These are phyloP conservation scores for Sporisorium scitamineum DNA, from an alignment of 1,284 basidiomycete species.

Conservation along the genomic window DNA sequence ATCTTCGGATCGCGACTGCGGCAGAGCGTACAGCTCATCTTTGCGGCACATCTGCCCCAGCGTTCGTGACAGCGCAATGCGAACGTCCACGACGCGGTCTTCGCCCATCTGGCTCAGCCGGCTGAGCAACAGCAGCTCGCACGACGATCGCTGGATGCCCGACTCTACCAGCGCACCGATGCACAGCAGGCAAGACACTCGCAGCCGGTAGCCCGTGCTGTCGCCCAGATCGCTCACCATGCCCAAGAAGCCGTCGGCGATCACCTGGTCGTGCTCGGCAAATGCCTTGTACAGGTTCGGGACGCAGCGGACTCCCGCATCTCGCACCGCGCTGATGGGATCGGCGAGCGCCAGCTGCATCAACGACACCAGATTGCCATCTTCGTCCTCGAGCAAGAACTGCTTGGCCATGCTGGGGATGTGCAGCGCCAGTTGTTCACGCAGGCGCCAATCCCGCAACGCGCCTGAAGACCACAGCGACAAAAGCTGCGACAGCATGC, in stretches of 20 bases:
- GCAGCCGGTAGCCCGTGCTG: constrained; percentile 61
- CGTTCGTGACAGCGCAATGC: constrained; percentile 83
- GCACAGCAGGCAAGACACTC: constrained; percentile 60
- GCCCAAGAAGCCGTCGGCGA: constrained; percentile 64
- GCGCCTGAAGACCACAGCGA: constrained; percentile 76
- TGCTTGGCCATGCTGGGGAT: constrained; percentile 73
- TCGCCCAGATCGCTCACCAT: constrained; percentile 64
- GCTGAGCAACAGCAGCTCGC: constrained; percentile 76
- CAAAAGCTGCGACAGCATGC: constrained; percentile 75
- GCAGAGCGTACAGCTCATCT: constrained; percentile 64
- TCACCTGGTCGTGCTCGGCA: constrained; percentile 55
- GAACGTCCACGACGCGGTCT: constrained; percentile 81
- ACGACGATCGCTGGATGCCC: constrained; percentile 64
- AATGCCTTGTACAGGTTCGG: constrained; percentile 55
- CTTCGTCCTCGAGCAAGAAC: constrained; percentile 68
- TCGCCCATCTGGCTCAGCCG: constrained; percentile 78
- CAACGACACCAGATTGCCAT: constrained; percentile 70
- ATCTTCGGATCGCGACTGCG: constrained; percentile 45
- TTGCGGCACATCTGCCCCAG: constrained; percentile 72
- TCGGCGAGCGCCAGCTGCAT: constrained; percentile 81
- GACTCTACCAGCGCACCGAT: constrained; percentile 54
- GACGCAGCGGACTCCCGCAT: constrained; percentile 78
- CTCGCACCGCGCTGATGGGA: constrained; percentile 83
- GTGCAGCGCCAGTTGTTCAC: constrained; percentile 78
- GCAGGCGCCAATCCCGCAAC: constrained; percentile 84